Base-by-base conservation (phyloP, 1,139 yeast species). In the Suhomyces choctaworum region DNA sequence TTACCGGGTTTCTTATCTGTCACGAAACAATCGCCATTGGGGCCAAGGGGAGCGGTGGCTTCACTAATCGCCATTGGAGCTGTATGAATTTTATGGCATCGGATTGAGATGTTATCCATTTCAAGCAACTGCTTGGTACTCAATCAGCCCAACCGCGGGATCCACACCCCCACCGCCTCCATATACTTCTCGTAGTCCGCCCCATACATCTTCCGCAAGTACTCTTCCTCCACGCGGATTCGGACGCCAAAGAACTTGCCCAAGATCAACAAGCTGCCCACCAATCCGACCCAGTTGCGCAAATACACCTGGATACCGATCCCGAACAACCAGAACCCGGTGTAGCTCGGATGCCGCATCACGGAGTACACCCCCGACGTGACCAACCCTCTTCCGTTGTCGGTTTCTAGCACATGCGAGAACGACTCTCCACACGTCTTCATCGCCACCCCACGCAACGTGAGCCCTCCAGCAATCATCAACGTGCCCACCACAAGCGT, bases 281-380 rank as follows among this genome's bases (percentile, higher is more conserved):
- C 35, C 20, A 56, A 36, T 24, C 54, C 49, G n/a, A 57, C 22
- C 32, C 45, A 40, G 38, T 64, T 67, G 2, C 48, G 48, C 27
- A 68, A 41, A 22, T 52, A 48, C 1, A 64, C 16, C 43, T 68
- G 70, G 24, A 58, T 37, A 2, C 75, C 75, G 15, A 63, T 43
- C 7, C 56, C 63, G 36, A 62, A 61, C n/a, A 58, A 36, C 50
- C 63, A 62, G 39, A 68, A 69, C 16, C 75, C 75, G n/a, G 65
- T 40, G 40, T 70, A 70, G 40, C 71, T 64, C 7, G 75, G 75
- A 40, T 70, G 75, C 36, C 75, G 44, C 27, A 51, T 34, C 39
- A 40, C 50, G 5, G 44, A 32, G 41, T 62, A 69, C 4, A 66
- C 45, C 1, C 74, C 75, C 6, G 37, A 30, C 3, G 67, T 62